A percentile compares a stretch with the other conserved stretches of the same genome.
Evolutionary conservation across 2,329 filamentous ascomycete genomes (phyloP).

Genomic region (Penicillium freii): DNA sequence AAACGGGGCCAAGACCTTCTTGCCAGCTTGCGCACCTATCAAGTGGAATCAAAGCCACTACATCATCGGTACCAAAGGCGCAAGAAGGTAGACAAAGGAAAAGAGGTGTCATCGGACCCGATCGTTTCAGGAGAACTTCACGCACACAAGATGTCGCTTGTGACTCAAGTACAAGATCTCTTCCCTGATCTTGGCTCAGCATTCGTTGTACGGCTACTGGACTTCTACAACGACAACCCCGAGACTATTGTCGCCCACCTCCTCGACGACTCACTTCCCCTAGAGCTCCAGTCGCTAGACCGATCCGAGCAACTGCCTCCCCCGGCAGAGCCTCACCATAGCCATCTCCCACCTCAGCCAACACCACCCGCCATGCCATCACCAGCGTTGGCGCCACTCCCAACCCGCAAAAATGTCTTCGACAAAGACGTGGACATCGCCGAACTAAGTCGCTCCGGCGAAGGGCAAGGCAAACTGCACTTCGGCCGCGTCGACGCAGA

Average conservation of each 20-base stretch:
- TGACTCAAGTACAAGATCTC: conserved; percentile 88
- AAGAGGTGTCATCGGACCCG: conserved; percentile 33
- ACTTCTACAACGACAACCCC: conserved; percentile 72
- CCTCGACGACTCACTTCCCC: conserved; percentile 71
- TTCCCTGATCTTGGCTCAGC: conserved; percentile 83
- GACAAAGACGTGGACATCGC: conserved; percentile 76
- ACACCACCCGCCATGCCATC: conserved; percentile 33
- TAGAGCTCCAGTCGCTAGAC: conserved; percentile 64
- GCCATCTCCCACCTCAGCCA: conserved; percentile 55
- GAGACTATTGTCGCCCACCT: conserved; percentile 80
- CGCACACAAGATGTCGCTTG: conserved; percentile 76
- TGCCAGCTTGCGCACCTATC: conserved; percentile 40
- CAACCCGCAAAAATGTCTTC: conserved; percentile 66
- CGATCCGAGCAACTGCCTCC: conserved; percentile 55
- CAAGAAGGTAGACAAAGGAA: conserved; percentile 42
- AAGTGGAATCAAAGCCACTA: conserved; percentile 37
- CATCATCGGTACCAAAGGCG: conserved; percentile 45
- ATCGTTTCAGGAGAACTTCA: conserved; percentile 56
- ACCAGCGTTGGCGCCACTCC: conserved; percentile 31
- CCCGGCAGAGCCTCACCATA: conserved; percentile 50
- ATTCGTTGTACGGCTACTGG: conserved; percentile 75
- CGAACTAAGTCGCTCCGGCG: conserved; percentile 59
- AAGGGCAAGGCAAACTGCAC: conserved; percentile 62
- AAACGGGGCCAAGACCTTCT: conserved; percentile 45
- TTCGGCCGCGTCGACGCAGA: conserved; percentile 67